Evolutionary conservation across 106 monocot species (phyloP).

Genomic region (Dioscorea alata): DNA sequence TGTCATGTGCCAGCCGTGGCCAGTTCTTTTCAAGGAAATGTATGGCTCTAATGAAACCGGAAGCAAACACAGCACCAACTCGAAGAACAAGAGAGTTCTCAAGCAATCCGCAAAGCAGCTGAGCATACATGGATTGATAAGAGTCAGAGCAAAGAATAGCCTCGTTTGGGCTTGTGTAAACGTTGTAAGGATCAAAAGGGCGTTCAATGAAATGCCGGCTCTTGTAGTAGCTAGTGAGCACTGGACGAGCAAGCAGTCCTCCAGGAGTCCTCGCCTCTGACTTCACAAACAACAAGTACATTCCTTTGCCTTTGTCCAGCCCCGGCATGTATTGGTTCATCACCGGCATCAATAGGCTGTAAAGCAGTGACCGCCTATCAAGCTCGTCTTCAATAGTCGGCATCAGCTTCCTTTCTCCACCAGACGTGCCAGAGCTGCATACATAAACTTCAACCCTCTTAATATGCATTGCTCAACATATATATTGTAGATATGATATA

Average conservation of each 20-base stretch:
- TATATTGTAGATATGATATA: no score
- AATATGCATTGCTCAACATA: no score
- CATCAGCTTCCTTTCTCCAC: slow-evolving; percentile 88
- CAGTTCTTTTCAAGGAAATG: slow-evolving; percentile 73
- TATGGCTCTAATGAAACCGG: slow-evolving; percentile 82
- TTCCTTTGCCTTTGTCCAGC: slow-evolving; percentile 76
- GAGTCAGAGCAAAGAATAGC: slow-evolving; percentile 71
- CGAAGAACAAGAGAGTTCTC: slow-evolving; percentile 60
- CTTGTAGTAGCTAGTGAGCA: slow-evolving; percentile 88
- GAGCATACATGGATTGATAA: slow-evolving; percentile 89
- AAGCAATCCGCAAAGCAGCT: slow-evolving; percentile 74
- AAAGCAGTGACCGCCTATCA: slow-evolving; percentile 60
- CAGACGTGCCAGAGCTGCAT: slow-evolving; percentile 73
- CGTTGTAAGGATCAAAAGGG: slow-evolving; percentile 52
- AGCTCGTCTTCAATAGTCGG: slow-evolving; percentile 82
- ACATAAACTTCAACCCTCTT: no score
- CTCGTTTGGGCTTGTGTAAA: slow-evolving; percentile 75
- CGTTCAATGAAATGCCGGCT: slow-evolving; percentile 71
- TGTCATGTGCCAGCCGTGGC: slow-evolving; percentile 56
- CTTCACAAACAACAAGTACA: slow-evolving; percentile 80
- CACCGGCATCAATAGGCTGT: slow-evolving; percentile 75
- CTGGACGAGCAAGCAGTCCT: slow-evolving; percentile 73
- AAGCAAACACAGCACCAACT: slow-evolving; percentile 86
- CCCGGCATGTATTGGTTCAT: slow-evolving; percentile 63
- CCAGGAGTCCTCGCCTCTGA: slow-evolving; percentile 71